These are phyloP conservation scores for Pseudogymnoascus sp. DNA, from an alignment of 2,329 filamentous ascomycete species.

Conservation along the genomic window DNA sequence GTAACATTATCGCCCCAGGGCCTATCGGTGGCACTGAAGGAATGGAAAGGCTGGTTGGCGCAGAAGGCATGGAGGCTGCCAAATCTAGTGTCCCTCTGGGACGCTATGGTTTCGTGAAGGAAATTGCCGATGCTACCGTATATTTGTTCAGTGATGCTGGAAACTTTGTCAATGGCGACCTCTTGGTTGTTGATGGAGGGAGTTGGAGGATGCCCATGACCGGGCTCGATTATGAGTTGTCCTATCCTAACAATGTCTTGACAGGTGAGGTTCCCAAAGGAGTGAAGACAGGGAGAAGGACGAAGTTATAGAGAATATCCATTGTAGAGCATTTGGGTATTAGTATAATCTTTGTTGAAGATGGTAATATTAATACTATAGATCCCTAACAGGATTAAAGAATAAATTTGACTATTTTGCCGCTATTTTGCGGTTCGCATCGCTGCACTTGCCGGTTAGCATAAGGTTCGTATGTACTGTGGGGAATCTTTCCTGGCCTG, in stretches of 20 bases:
- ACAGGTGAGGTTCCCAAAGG: slow-evolving; percentile 1
- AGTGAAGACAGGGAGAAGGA: neutral
- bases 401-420: neutral
- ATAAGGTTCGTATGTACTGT: neutral
- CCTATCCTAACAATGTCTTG: slow-evolving; percentile 8
- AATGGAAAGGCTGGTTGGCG: slow-evolving; percentile 47
- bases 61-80: slow-evolving; percentile 26
- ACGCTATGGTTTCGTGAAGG: slow-evolving; percentile 68
- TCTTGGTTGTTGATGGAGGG: slow-evolving; percentile 61
- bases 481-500: neutral
- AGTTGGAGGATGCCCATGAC: slow-evolving; percentile 18
- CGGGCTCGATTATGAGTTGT: neutral
- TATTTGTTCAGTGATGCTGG: slow-evolving; percentile 81
- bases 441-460: neutral
- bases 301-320: neutral
- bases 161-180: slow-evolving; percentile 77
- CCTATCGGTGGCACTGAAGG: slow-evolving; percentile 81
- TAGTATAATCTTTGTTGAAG: neutral
- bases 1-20: slow-evolving; percentile 82
- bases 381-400: neutral
- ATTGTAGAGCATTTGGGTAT: neutral
- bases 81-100: slow-evolving; percentile 54
- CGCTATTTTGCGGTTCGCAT: neutral
- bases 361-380: neutral
- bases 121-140: slow-evolving; percentile 87